Percentiles rank a stretch among this genome's conserved stretches.
Evolutionary conservation across 176 grass and related monocot genomes (phyloP).

Genomic region (Phoenix roebelenii): DNA sequence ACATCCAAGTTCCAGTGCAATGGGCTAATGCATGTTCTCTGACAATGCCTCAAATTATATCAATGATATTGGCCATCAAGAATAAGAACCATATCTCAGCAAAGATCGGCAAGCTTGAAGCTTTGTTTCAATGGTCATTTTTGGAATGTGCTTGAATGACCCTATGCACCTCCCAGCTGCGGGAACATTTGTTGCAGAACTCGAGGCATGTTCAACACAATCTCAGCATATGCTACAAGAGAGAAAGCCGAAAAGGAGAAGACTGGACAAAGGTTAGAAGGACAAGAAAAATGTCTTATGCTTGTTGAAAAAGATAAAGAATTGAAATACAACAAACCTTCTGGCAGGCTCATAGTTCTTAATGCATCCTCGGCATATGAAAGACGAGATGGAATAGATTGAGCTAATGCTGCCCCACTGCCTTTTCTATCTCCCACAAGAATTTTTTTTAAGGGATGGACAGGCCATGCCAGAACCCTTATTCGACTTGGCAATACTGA

Average conservation of each 20-base stretch:
- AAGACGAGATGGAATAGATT: constrained; percentile 54
- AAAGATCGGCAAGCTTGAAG: too few species aligned
- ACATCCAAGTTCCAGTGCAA: too few species aligned
- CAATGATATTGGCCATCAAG: too few species aligned
- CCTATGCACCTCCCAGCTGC: constrained; percentile 32
- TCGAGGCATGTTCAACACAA: constrained; percentile 64
- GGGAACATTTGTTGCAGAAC: constrained; percentile 59
- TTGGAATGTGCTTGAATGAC: too few species aligned
- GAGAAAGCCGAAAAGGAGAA: background rate
- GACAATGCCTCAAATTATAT: too few species aligned
- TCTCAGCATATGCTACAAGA: constrained; percentile 73
- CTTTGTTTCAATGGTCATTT: too few species aligned
- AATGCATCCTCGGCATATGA: constrained; percentile 71
- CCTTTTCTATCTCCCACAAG: constrained; percentile 25
- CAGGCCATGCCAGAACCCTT: constrained; percentile 86
- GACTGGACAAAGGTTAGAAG: background rate
- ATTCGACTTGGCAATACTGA: constrained; percentile 59
- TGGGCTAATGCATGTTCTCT: too few species aligned
- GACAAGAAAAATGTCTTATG: constrained; percentile 10
- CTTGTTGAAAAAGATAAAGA: background rate
- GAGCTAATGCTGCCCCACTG: constrained; percentile 19
- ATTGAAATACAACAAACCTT: constrained; percentile 33
- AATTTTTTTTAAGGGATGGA: constrained; percentile 57
- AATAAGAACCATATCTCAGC: too few species aligned
- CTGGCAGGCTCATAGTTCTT: constrained; percentile 64